These are phyloP conservation scores for Eutrema yunnanense DNA, from an alignment of 345 rosid species.

Conservation along the genomic window DNA sequence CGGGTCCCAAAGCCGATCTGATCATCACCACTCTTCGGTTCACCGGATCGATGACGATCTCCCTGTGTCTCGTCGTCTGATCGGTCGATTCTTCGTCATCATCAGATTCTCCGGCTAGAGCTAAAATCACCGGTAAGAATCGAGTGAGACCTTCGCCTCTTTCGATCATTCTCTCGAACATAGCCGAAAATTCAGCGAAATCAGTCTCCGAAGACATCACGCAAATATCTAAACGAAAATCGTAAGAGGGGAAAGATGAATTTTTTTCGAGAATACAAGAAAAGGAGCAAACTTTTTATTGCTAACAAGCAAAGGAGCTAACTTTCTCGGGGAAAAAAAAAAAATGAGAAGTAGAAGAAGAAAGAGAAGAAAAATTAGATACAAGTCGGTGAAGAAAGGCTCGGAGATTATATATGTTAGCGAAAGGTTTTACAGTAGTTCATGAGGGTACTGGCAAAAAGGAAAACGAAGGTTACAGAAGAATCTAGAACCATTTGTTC, in stretches of 20 bases:
- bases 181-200: conserved; percentile 9
- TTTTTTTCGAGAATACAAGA: neutral
- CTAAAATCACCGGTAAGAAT: conserved; percentile 14
- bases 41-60: conserved; percentile 16
- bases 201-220: conserved; percentile 22
- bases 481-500: conserved; percentile 16
- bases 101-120: neutral
- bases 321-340: neutral
- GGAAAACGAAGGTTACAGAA: conserved; percentile 7
- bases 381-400: too few species aligned
- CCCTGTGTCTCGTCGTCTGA: neutral
- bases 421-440: neutral
- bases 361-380: neutral
- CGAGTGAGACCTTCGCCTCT: conserved; percentile 9
- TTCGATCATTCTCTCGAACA: conserved; percentile 10
- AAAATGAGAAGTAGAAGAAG: neutral
- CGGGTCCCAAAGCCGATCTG: conserved; percentile 1
- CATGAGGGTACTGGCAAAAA: neutral
- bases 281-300: neutral
- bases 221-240: neutral
- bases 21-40: conserved; percentile 4
- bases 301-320: neutral
- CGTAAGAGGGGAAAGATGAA: neutral
- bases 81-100: neutral
- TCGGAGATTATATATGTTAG: conserved; percentile 8